Evolutionary conservation across 371 early-diverging fungal genomes (phyloP).

Genomic region (Mycotypha africana): DNA sequence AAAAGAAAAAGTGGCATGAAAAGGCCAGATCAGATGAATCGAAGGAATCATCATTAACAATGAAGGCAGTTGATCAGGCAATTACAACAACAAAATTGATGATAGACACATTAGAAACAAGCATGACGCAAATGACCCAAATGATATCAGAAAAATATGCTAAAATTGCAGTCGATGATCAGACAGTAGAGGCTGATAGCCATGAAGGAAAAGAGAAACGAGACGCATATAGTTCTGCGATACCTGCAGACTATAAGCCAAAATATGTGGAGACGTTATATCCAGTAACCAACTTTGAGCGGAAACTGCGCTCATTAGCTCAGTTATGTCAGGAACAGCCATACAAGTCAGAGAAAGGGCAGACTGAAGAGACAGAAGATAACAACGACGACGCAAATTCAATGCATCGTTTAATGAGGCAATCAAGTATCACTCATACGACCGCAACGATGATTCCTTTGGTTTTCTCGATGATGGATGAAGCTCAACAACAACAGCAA

Average conservation of each 20-base stretch:
- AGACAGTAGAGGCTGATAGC: neutral
- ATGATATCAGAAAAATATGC: neutral
- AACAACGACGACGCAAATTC: too few relatives aligned
- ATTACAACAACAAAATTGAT: slow-evolving; percentile 25
- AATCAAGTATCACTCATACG: slow-evolving; percentile 1
- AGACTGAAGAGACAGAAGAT: slow-evolving; percentile 9
- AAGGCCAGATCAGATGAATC: too few relatives aligned
- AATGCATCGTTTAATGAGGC: too few relatives aligned
- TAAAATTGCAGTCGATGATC: neutral
- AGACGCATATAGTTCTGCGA: too few relatives aligned
- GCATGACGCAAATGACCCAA: slow-evolving; percentile 14
- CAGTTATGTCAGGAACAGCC: slow-evolving; percentile 40
- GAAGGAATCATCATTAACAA: too few relatives aligned
- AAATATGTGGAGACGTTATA: slow-evolving; percentile 34
- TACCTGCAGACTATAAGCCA: slow-evolving; percentile 17
- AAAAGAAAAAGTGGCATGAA: too few relatives aligned
- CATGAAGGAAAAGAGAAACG: neutral
- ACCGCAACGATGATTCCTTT: slow-evolving; percentile 25
- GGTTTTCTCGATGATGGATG: slow-evolving; percentile 22
- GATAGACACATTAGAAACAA: slow-evolving; percentile 33
- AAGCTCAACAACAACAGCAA: too few relatives aligned
- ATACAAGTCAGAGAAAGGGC: too few relatives aligned
- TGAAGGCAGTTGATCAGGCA: slow-evolving; percentile 35
- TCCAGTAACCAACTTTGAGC: slow-evolving; percentile 38
- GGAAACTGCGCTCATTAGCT: slow-evolving; percentile 32